A percentile compares a stretch with the other conserved stretches of the same genome.
phyloP scores from a whole-genome alignment of 2,329 filamentous ascomycete species.

The Colletotrichum chrysophilum region DNA sequence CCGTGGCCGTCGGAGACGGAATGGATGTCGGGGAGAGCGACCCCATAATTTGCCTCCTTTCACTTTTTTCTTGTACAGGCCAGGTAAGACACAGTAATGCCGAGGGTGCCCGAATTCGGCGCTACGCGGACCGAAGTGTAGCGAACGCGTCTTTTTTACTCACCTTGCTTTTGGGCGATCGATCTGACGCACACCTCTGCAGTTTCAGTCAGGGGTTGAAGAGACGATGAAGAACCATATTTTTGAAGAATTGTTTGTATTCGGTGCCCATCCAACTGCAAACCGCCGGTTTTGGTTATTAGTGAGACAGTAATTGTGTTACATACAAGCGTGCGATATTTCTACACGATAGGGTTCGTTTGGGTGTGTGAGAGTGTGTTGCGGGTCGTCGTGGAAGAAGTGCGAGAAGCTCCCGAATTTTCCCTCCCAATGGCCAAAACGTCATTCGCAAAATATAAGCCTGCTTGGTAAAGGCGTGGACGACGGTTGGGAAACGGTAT shows the following conservation, averaged over 20 bases:
- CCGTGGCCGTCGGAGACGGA: not conserved
- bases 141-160: not conserved
- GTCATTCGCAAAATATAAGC: constrained; percentile 5
- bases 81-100: not conserved
- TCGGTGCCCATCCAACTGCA: constrained; percentile 19
- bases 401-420: not conserved
- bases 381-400: not conserved
- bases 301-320: constrained; percentile 20
- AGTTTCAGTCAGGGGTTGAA: not conserved
- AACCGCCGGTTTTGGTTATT: constrained; percentile 20
- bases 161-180: not conserved
- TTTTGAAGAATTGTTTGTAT: not conserved
- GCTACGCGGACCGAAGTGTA: not conserved
- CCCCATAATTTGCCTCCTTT: not conserved
- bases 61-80: not conserved
- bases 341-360: constrained; percentile 13
- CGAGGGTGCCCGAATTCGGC: not conserved
- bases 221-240: not conserved
- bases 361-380: not conserved
- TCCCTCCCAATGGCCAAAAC: not conserved
- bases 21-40: not conserved
- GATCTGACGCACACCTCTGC: not conserved
- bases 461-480: constrained; percentile 1
- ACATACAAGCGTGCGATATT: constrained; percentile 21
- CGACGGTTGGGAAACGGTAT: not conserved